Evolutionary conservation across 2,329 filamentous ascomycete genomes (phyloP), one percentile per base, ranked within the genome.

Genomic region (Aureobasidium lini): DNA sequence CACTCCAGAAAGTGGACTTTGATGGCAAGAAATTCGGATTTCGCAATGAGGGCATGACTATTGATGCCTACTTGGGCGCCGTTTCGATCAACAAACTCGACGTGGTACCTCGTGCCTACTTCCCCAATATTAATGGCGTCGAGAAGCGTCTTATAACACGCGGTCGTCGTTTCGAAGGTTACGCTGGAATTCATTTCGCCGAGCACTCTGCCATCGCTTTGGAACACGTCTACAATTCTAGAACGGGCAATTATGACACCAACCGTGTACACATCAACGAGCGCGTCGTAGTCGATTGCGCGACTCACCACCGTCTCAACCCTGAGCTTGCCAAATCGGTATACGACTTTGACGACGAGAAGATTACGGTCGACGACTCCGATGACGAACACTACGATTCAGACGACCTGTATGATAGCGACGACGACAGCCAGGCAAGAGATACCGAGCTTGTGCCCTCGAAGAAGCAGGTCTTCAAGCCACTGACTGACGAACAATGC

Each of bases 11-110:
- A 34, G 69, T 71, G n/a, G 65, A 69, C 54, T 72, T 69, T 49
- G 71, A 74, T 56, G 71, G 72, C 23, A 63, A 65, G 5, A 64
- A 66, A 36, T 64, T 67, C 36, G 70, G 70, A 15, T 62, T 61
- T 11, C 62, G 64, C 2, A 32, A 4, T 6, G 60, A 58, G 2
- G 31, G 32, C 5, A 59, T 63, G n/a, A 37, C 60, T 4, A 60
- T 69, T 18, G 32, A 60, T 31, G 58, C 62, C 5, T 69, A 68
- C 52, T 29, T 56, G 16, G 67, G 67, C 32, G 62, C 64, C 2
- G 59, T 62, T 28, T 47, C 50, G 10, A 67, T 70, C 44, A 57
- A 48, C 34, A 62, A 65, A 11, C 66, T 70, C n/a, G 54, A 65
- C 31, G 66, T 66, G 2, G 67, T 62, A 16, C 67, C 67, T 3